Base-by-base conservation (phyloP, 2,329 filamentous ascomycete species). In the Aureobasidium vineae region DNA sequence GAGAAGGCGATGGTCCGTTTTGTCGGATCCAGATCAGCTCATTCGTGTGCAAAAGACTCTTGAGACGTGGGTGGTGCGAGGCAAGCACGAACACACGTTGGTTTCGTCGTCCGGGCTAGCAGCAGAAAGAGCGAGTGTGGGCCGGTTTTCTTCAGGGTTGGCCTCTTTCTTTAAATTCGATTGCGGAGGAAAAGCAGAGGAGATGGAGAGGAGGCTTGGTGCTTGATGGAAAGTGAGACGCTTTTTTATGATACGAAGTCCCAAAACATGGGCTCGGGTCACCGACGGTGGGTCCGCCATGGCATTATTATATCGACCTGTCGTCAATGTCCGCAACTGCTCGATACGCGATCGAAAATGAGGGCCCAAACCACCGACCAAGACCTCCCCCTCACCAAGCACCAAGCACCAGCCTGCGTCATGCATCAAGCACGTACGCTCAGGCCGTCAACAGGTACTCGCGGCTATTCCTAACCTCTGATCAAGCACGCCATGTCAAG, bases 401-500 rank as follows among this genome's bases (percentile, higher is more conserved):
- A 53, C 19, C 28, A n/a, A 50, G 47, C 49, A 52, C 49, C 49
- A 10, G 15, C n/a, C 54, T 59, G 54, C 54, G 54, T 59, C 54
- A 59, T 59, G 54, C 54, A 59, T 41, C 54, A 59, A 59, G 54
- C 54, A 59, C 54, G 54, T 33, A 43, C 54, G 54, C 54, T 59
- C 26, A 59, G 54, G 54, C 54, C 54, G 54, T 5, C 54, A 45
- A 59, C 40, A 59, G 54, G 54, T 45, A 43, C 54, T 43, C 54
- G 23, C 54, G 54, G 54, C 54, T 45, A 45, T 10, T 45, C 54
- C 19, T 59, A 19, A 45, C 54, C 23, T 45, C 54, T 59, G 40
- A 15, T 59, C 38, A 40, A 63, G 59, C 59, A 63, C 59, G 59
- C 59, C 59, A 63, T 63, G 59, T 52, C 59, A 52, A 63, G 59